Percentiles rank a stretch among this genome's conserved stretches.
Conservation (phyloP, 1,139 yeast genomes). For the Taiozyma sp. region DNA sequence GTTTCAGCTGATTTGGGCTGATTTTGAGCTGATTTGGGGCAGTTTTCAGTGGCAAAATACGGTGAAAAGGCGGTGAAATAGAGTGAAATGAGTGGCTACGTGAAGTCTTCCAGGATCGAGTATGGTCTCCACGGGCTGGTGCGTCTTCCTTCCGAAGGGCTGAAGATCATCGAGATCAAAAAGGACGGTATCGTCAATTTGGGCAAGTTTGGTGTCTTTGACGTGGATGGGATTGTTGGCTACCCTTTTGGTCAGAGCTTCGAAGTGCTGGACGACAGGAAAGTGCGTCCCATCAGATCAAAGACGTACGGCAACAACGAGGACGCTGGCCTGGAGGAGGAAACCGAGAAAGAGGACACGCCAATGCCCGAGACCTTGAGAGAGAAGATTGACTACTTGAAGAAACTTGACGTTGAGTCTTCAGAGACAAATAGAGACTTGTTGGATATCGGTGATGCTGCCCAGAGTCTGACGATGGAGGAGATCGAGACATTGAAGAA, state of each 20-base stretch:
- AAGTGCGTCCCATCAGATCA: slow-evolving; percentile 45
- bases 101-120: slow-evolving; percentile 24
- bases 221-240: slow-evolving; percentile 71
- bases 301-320: slow-evolving; percentile 26
- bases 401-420: slow-evolving; percentile 32
- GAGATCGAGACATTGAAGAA: slow-evolving; percentile 81
- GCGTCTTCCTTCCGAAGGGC: slow-evolving; percentile 75
- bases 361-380: slow-evolving; percentile 25
- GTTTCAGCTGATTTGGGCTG: not conserved
- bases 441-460: slow-evolving; percentile 66
- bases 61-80: not conserved
- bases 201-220: slow-evolving; percentile 90
- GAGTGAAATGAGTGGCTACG: not conserved
- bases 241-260: slow-evolving; percentile 85
- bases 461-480: slow-evolving; percentile 67
- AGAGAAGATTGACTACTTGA: slow-evolving; percentile 23
- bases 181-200: slow-evolving; percentile 58
- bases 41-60: too few relatives aligned
- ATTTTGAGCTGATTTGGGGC: too few relatives aligned
- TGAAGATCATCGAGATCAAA: slow-evolving; percentile 63
- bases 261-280: slow-evolving; percentile 63
- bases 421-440: slow-evolving; percentile 68
- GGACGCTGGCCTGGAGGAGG: slow-evolving; percentile 26
- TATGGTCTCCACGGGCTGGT: slow-evolving; percentile 47
- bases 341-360: slow-evolving; percentile 21